These are phyloP conservation scores for Crepidotus variabilis DNA, from an alignment of 768 basidiomycete genomes.

Conservation along the genomic window DNA sequence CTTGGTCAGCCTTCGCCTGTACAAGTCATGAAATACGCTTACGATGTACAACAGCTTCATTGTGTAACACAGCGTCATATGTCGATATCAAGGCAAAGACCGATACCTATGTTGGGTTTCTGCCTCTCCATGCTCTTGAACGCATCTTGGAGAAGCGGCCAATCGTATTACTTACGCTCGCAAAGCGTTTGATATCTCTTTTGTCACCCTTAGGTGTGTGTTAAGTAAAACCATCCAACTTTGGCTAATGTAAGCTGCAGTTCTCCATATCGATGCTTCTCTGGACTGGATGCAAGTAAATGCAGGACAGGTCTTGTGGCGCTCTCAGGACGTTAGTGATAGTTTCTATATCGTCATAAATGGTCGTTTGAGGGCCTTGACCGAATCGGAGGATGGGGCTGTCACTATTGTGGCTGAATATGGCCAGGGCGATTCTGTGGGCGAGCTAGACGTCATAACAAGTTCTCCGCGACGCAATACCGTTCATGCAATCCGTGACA, in stretches of 20 bases:
- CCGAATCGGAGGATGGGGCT: slow-evolving; percentile 71
- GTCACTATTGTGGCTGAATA: slow-evolving; percentile 89
- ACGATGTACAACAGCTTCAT: slow-evolving; percentile 54
- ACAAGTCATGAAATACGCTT: slow-evolving; percentile 2
- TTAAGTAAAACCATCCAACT: neutral
- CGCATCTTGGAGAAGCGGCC: slow-evolving; percentile 89
- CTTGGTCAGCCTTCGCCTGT: slow-evolving; percentile 49
- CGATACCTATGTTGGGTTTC: slow-evolving; percentile 95
- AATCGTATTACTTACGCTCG: slow-evolving; percentile 91
- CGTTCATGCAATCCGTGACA: slow-evolving; percentile 96
- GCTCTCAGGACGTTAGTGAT: slow-evolving; percentile 85
- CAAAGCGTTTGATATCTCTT: slow-evolving; percentile 93
- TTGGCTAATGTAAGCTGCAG: slow-evolving; percentile 31
- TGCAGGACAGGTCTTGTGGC: slow-evolving; percentile 93
- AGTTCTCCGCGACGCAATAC: slow-evolving; percentile 83
- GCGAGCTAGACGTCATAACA: slow-evolving; percentile 97
- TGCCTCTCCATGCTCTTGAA: slow-evolving; percentile 86
- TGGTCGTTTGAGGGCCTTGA: slow-evolving; percentile 88
- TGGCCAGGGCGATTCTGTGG: slow-evolving; percentile 95
- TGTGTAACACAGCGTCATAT: slow-evolving; percentile 90
- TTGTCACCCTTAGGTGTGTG: slow-evolving; percentile 83
- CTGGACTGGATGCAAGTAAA: slow-evolving; percentile 98
- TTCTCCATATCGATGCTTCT: slow-evolving; percentile 94
- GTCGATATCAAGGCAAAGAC: slow-evolving; percentile 97
- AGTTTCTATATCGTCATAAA: slow-evolving; percentile 99